Conservation (phyloP, 1,284 basidiomycete genomes). For the Melampsora medusae region DNA sequence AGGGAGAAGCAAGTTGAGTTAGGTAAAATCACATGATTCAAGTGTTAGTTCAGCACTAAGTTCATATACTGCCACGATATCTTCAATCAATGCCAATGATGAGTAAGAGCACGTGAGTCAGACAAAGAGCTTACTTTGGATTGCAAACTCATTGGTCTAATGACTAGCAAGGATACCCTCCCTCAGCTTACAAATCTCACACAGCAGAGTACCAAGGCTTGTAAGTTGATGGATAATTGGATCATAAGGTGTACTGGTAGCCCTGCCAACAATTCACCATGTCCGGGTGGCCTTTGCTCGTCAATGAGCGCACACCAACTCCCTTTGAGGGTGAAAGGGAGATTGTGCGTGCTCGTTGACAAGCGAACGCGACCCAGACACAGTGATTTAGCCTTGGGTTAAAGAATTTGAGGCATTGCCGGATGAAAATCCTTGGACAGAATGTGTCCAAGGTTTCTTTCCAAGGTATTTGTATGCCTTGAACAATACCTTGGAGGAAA, state of each 20-base stretch:
- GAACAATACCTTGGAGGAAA: too few relatives aligned
- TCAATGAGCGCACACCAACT: too few relatives aligned
- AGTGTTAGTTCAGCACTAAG: constrained; percentile 34
- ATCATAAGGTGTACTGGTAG: background rate
- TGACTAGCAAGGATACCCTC: constrained; percentile 39
- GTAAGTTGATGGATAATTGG: background rate
- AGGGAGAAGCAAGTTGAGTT: constrained; percentile 26
- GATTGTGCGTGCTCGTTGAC: too few relatives aligned
- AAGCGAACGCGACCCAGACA: too few relatives aligned
- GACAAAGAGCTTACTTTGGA: constrained; percentile 18
- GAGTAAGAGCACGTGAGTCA: background rate
- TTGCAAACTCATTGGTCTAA: constrained; percentile 30
- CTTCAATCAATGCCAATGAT: background rate
- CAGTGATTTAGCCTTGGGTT: too few relatives aligned
- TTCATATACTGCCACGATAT: constrained; percentile 24
- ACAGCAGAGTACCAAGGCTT: constrained; percentile 12
- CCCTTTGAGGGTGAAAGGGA: too few relatives aligned
- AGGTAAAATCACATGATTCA: constrained; percentile 29
- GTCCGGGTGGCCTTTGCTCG: too few relatives aligned
- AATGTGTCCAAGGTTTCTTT: too few relatives aligned
- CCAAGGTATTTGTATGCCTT: too few relatives aligned
- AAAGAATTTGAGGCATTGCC: too few relatives aligned
- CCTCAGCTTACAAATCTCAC: constrained; percentile 33
- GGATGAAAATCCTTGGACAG: too few relatives aligned
- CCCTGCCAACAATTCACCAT: too few relatives aligned